Percentiles rank a stretch among this genome's conserved stretches.
Evolutionary conservation across 2,329 filamentous ascomycete genomes (phyloP).

Genomic region (Penicillium occitanis): DNA sequence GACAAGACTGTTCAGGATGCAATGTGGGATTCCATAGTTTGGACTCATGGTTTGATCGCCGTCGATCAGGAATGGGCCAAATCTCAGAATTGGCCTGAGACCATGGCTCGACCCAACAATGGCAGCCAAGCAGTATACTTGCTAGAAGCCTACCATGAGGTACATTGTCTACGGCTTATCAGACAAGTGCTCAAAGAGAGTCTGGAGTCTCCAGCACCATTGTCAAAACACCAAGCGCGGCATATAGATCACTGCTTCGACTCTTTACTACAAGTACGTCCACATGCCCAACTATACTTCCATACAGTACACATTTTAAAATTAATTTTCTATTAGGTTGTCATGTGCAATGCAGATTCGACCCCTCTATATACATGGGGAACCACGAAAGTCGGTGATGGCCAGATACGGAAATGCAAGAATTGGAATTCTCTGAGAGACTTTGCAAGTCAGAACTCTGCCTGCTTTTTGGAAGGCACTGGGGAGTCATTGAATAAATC

Average conservation of each 20-base stretch:
- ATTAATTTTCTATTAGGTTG: neutral
- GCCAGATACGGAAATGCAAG: conserved; percentile 5
- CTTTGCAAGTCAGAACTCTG: conserved; percentile 5
- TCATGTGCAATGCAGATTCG: conserved; percentile 7
- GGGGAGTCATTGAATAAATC: neutral
- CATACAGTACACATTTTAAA: neutral
- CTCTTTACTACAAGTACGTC: conserved; percentile 9
- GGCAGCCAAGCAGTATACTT: neutral
- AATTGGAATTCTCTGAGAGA: conserved; percentile 2
- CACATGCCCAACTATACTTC: neutral
- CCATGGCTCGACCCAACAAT: neutral
- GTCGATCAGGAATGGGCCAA: conserved; percentile 5
- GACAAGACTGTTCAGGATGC: neutral
- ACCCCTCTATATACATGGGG: conserved; percentile 5
- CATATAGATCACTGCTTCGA: conserved; percentile 8
- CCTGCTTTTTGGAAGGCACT: neutral
- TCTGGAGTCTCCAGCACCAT: neutral
- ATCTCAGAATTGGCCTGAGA: conserved; percentile 12
- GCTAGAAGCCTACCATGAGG: conserved; percentile 3
- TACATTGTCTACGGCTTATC: neutral
- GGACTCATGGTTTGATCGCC: neutral
- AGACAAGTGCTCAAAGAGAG: neutral
- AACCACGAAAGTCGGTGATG: neutral
- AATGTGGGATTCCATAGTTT: neutral
- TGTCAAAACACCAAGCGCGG: neutral